A percentile compares a stretch with the other conserved stretches of the same genome.
Evolutionary conservation across 2,329 filamentous ascomycete species (phyloP).

Genomic region (Pseudogymnoascus sp.): DNA sequence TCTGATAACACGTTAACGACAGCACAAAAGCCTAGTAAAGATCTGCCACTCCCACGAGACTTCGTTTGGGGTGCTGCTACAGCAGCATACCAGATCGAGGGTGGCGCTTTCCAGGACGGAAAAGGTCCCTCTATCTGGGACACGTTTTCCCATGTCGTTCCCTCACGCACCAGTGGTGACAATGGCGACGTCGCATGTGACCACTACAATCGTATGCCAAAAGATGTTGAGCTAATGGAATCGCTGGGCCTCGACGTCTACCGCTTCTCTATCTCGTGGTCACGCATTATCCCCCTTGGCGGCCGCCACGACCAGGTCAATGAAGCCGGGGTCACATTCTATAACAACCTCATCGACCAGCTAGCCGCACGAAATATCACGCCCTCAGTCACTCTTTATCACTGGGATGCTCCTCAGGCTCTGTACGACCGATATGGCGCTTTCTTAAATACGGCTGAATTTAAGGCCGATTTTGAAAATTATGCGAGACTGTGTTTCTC

Average conservation of each 20-base stretch:
- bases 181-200: constrained; percentile 44
- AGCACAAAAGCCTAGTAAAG: not conserved
- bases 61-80: constrained; percentile 39
- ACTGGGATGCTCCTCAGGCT: constrained; percentile 36
- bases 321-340: constrained; percentile 30
- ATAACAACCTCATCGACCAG: constrained; percentile 42
- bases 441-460: constrained; percentile 29
- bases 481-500: constrained; percentile 36
- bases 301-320: no score
- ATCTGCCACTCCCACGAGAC: constrained; percentile 28
- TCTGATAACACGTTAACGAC: not conserved
- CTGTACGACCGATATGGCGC: constrained; percentile 36
- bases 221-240: constrained; percentile 38
- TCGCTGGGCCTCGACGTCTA: constrained; percentile 32
- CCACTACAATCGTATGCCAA: constrained; percentile 46
- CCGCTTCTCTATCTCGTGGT: no score
- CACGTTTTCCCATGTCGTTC: constrained; percentile 28
- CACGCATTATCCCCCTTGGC: no score
- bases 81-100: constrained; percentile 40
- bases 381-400: constrained; percentile 40
- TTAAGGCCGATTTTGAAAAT: constrained; percentile 33
- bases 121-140: constrained; percentile 36
- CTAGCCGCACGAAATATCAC: constrained; percentile 38
- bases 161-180: constrained; percentile 25
- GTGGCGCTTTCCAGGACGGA: constrained; percentile 37